Evolutionary conservation across 2,329 filamentous ascomycete species (phyloP).

Genomic region (Paecilomyces dactylethromorphus): DNA sequence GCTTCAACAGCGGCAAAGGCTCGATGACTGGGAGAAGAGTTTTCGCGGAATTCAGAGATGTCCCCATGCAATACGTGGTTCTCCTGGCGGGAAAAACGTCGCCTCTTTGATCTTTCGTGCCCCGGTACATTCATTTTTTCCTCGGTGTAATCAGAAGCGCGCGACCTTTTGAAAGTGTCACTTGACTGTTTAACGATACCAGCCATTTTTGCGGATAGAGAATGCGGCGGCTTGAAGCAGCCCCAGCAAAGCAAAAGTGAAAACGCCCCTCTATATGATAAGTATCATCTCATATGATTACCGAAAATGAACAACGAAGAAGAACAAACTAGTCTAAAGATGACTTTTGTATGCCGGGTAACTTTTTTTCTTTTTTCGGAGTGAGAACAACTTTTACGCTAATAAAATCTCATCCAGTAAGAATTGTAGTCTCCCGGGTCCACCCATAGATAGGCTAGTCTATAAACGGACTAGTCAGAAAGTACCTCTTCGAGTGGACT

Average conservation of each 20-base stretch:
- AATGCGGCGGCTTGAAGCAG: neutral
- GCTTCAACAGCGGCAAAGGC: neutral
- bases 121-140: neutral
- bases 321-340: neutral
- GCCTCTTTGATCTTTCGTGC: neutral
- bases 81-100: neutral
- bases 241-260: neutral
- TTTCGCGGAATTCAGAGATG: neutral
- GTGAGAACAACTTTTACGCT: neutral
- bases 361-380: neutral
- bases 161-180: neutral
- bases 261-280: neutral
- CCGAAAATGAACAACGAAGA: neutral
- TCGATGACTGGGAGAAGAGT: neutral
- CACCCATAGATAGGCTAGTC: neutral
- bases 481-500: neutral
- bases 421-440: neutral
- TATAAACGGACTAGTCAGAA: neutral
- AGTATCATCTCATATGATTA: neutral
- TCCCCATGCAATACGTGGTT: neutral
- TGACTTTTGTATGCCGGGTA: neutral
- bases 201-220: neutral
- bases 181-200: neutral
- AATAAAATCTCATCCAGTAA: neutral
- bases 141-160: neutral